These are phyloP conservation scores for Coleophoma crateriformis DNA, from an alignment of 2,329 filamentous ascomycete genomes.

Conservation along the genomic window DNA sequence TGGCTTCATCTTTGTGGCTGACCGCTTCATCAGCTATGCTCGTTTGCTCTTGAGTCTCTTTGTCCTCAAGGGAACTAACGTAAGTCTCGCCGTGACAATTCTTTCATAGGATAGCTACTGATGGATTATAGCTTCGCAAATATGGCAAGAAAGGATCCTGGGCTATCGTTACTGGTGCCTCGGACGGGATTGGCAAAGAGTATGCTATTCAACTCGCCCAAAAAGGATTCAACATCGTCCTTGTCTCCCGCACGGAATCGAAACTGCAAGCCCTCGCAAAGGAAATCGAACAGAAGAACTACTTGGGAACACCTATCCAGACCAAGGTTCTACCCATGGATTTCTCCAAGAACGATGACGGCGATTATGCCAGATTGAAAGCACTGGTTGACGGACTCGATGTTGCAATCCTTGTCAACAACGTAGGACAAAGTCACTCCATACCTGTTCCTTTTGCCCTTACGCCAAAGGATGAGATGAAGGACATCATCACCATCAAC, in stretches of 20 bases:
- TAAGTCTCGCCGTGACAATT: slow-evolving; percentile 29
- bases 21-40: slow-evolving; percentile 51
- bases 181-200: slow-evolving; percentile 95
- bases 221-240: slow-evolving; percentile 90
- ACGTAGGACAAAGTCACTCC: slow-evolving; percentile 89
- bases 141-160: slow-evolving; percentile 91
- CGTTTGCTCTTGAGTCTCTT: slow-evolving; percentile 63
- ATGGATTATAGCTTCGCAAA: slow-evolving; percentile 62
- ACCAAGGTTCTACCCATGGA: slow-evolving; percentile 87
- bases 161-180: slow-evolving; percentile 92
- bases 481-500: slow-evolving; percentile 92
- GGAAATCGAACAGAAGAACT: slow-evolving; percentile 64
- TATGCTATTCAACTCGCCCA: slow-evolving; percentile 84
- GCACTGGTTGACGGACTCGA: slow-evolving; percentile 68
- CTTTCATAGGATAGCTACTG: slow-evolving; percentile 4
- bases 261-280: slow-evolving; percentile 76
- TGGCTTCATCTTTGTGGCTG: slow-evolving; percentile 54
- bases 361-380: slow-evolving; percentile 72
- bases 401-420: slow-evolving; percentile 87
- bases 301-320: slow-evolving; percentile 54
- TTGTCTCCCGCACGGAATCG: slow-evolving; percentile 90
- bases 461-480: slow-evolving; percentile 73
- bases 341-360: slow-evolving; percentile 72
- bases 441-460: slow-evolving; percentile 87
- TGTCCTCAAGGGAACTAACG: slow-evolving; percentile 57